Percentiles rank a stretch among this genome's conserved stretches.
Evolutionary conservation across 768 basidiomycete genomes (phyloP).

Genomic region (Termitomyces bulborhizus): DNA sequence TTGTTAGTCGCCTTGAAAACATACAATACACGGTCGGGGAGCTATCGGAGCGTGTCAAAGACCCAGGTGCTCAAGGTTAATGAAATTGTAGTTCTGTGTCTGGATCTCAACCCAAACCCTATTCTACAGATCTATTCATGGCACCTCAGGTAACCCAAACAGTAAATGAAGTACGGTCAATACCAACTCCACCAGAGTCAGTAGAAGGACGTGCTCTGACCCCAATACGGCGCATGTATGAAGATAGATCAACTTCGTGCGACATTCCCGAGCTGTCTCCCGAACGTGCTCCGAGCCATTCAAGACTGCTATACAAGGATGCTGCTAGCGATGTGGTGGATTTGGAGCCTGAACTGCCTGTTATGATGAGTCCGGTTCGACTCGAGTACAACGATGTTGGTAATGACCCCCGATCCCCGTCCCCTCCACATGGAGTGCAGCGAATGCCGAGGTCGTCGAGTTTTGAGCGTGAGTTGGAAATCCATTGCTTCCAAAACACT

Average conservation of each 20-base stretch:
- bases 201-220: background rate
- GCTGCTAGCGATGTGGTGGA: background rate
- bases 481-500: background rate
- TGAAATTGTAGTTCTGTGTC: background rate
- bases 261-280: background rate
- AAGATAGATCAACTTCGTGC: background rate
- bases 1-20: constrained; percentile 14
- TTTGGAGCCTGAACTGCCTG: background rate
- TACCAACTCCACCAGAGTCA: background rate
- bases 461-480: background rate
- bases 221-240: background rate
- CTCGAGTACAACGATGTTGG: background rate
- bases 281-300: background rate
- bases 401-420: constrained; percentile 1
- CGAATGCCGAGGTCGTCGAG: background rate
- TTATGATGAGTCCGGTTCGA: background rate
- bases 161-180: background rate
- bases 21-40: constrained; percentile 18
- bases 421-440: background rate
- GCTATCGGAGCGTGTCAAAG: constrained; percentile 15
- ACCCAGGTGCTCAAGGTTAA: constrained; percentile 15
- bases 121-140: background rate
- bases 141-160: background rate
- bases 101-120: background rate
- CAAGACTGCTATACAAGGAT: background rate